Conservation (phyloP, 2,329 filamentous ascomycete species). For the Clarireedia hainanense region DNA sequence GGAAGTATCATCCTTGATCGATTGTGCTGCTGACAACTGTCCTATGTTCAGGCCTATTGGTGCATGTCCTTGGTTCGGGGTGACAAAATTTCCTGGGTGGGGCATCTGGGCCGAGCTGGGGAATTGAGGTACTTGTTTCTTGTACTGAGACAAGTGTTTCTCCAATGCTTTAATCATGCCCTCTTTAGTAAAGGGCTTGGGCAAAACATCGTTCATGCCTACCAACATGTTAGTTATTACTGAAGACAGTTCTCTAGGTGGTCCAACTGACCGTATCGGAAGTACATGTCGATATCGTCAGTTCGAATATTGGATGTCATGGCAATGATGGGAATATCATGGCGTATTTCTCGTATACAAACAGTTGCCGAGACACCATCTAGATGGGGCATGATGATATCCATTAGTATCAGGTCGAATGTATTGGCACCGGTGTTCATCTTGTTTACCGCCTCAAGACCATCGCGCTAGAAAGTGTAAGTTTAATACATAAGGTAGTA, state of each 20-base stretch:
- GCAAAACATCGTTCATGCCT: constrained; percentile 97
- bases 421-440: constrained; percentile 46
- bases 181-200: constrained; percentile 91
- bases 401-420: constrained; percentile 72
- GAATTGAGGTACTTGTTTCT: constrained; percentile 46
- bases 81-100: constrained; percentile 21
- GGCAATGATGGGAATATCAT: constrained; percentile 80
- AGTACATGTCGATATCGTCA: constrained; percentile 95
- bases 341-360: constrained; percentile 81
- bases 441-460: constrained; percentile 84
- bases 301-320: constrained; percentile 99
- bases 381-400: constrained; percentile 94
- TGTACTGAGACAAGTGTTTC: constrained; percentile 78
- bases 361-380: constrained; percentile 93
- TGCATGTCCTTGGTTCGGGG: constrained; percentile 18
- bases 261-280: constrained; percentile 71
- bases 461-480: constrained; percentile 56
- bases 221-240: constrained; percentile 26
- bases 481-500: neutral
- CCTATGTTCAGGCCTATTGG: constrained; percentile 26
- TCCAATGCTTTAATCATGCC: constrained; percentile 79
- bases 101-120: constrained; percentile 17
- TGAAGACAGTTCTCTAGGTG: constrained; percentile 2
- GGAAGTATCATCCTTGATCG: constrained; percentile 28
- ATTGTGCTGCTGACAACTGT: constrained; percentile 23